Evolutionary conservation across 495 filamentous ascomycete genomes (phyloP).

Genomic region (Hypomontagnella monticulosa): DNA sequence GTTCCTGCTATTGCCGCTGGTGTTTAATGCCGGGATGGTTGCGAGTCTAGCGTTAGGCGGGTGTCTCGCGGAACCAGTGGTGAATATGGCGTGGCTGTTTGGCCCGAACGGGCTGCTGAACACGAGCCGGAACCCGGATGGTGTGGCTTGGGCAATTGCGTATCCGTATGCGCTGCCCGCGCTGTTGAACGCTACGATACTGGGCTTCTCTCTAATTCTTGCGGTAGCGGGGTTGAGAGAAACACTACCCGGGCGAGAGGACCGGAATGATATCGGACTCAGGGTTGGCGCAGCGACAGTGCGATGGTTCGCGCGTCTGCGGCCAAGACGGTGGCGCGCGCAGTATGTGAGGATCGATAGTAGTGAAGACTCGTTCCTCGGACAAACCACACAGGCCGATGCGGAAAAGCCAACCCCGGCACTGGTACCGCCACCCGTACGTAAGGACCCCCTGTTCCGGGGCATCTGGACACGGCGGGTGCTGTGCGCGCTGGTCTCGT

Average conservation of each 20-base stretch:
- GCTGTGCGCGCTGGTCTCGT: conserved; percentile 67
- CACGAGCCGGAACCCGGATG: conserved; percentile 38
- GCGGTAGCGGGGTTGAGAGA: conserved; percentile 36
- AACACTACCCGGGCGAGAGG: conserved; percentile 46
- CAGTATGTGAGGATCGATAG: conserved; percentile 33
- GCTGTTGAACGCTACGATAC: conserved; percentile 41
- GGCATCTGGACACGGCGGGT: conserved; percentile 72
- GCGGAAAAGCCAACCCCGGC: conserved; percentile 45
- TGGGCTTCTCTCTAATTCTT: conserved; percentile 38
- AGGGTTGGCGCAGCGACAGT: conserved; percentile 16
- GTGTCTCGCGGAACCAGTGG: conserved; percentile 74
- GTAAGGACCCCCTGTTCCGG: conserved; percentile 60
- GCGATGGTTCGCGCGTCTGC: conserved; percentile 46
- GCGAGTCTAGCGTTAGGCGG: conserved; percentile 66
- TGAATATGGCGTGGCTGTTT: conserved; percentile 71
- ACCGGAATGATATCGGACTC: conserved; percentile 44
- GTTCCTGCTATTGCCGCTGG: conserved; percentile 83
- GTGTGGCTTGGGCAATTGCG: conserved; percentile 44
- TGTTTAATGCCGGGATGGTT: conserved; percentile 79
- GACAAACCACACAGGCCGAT: conserved; percentile 33
- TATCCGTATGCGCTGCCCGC: conserved; percentile 55
- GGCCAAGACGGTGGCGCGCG: conserved; percentile 1
- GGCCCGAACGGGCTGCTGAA: conserved; percentile 59
- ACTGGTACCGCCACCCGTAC: conserved; percentile 26
- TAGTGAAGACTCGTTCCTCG: conserved; percentile 30